Evolutionary conservation across 495 filamentous ascomycete genomes (phyloP).

Genomic region (Aspergillus biplanus): DNA sequence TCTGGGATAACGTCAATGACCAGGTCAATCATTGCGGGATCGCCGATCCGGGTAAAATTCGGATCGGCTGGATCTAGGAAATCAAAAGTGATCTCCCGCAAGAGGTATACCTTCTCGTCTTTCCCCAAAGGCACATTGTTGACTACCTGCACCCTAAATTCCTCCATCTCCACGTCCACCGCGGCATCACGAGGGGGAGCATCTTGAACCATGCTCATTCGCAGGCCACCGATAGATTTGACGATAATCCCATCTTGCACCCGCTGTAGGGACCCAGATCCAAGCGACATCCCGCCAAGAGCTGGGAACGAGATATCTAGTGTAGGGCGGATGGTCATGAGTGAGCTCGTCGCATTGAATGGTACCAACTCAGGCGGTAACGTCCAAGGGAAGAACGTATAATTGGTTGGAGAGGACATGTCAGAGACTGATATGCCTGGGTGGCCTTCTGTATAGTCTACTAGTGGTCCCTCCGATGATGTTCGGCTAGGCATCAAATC

Average conservation of each 20-base stretch:
- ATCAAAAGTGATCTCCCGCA: conserved; percentile 73
- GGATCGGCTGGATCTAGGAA: conserved; percentile 75
- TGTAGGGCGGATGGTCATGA: conserved; percentile 62
- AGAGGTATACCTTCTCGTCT: conserved; percentile 86
- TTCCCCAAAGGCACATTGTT: conserved; percentile 81
- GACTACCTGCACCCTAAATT: conserved; percentile 75
- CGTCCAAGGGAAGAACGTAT: conserved; percentile 93
- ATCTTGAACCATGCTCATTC: conserved; percentile 79
- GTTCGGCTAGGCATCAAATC: conserved; percentile 69
- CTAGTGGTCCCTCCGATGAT: conserved; percentile 54
- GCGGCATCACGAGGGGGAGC: conserved; percentile 39
- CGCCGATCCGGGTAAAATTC: conserved; percentile 77
- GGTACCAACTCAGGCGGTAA: conserved; percentile 75
- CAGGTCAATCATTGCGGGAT: conserved; percentile 72
- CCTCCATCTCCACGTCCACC: conserved; percentile 38
- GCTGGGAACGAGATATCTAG: conserved; percentile 84
- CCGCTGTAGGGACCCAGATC: conserved; percentile 59
- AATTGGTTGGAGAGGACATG: conserved; percentile 68
- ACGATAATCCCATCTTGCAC: conserved; percentile 76
- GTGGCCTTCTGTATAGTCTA: conserved; percentile 54
- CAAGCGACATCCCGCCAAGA: conserved; percentile 57
- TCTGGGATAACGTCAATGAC: conserved; percentile 61
- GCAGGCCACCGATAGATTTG: conserved; percentile 76
- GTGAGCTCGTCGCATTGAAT: conserved; percentile 70
- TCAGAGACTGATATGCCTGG: conserved; percentile 60